Evolutionary conservation across 2,329 filamentous ascomycete genomes (phyloP).

Genomic region (Graphiopsis chlorocephala): DNA sequence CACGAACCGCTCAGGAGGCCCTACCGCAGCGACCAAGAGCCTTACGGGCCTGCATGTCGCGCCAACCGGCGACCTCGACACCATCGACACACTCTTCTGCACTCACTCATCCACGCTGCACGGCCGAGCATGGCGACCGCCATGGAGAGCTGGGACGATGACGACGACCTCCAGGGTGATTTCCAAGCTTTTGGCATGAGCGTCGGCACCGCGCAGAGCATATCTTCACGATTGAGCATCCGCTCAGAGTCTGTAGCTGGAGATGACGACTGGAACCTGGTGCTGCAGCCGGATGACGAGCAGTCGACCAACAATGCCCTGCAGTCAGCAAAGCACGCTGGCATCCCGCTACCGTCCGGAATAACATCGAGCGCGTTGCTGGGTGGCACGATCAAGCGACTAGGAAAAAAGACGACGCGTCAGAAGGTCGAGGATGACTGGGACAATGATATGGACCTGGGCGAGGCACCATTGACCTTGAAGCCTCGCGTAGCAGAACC

Average conservation of each 20-base stretch:
- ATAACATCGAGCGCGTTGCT: conserved; percentile 85
- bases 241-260: conserved; percentile 71
- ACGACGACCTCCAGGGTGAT: conserved; percentile 59
- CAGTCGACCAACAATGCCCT: conserved; percentile 81
- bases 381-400: conserved; percentile 87
- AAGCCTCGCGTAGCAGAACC: conserved; percentile 34
- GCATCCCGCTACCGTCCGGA: conserved; percentile 85
- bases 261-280: conserved; percentile 85
- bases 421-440: conserved; percentile 50
- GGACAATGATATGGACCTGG: conserved; percentile 51
- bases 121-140: conserved; percentile 55
- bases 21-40: background rate
- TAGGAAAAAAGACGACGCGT: conserved; percentile 58
- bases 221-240: conserved; percentile 77
- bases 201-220: conserved; percentile 65
- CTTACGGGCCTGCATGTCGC: conserved; percentile 14
- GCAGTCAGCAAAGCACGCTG: conserved; percentile 78
- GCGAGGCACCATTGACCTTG: conserved; percentile 41
- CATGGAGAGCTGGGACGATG: conserved; percentile 67
- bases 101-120: background rate
- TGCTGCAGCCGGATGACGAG: conserved; percentile 81
- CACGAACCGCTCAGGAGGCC: conserved; percentile 9
- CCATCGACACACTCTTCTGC: background rate
- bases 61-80: background rate
- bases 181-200: conserved; percentile 58